Evolutionary conservation across 331 rosid genomes (phyloP).

Genomic region (Stylosanthes scabra): DNA sequence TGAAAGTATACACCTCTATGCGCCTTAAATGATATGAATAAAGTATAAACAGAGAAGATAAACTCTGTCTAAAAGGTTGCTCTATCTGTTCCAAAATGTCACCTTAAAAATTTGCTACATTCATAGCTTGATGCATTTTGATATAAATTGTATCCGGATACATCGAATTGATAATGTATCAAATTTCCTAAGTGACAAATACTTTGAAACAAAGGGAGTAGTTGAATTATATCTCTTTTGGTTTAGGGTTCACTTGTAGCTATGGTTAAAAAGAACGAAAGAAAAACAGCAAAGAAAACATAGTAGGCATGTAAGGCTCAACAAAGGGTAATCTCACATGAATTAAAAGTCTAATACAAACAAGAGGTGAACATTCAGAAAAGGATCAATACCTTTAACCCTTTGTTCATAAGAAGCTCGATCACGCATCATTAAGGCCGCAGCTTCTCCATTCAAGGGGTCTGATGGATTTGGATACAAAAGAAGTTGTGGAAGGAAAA

Average conservation of each 20-base stretch:
- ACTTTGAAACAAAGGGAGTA: too few species aligned
- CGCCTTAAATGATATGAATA: not conserved
- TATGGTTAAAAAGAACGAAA: conserved; percentile 13
- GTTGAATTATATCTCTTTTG: conserved; percentile 1
- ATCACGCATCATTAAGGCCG: conserved; percentile 82
- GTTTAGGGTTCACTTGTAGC: conserved; percentile 22
- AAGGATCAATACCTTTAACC: conserved; percentile 70
- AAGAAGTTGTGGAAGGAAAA: conserved; percentile 84
- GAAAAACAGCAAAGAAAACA: not conserved
- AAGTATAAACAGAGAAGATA: conserved; percentile 8
- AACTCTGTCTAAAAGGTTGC: too few species aligned
- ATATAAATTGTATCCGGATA: too few species aligned
- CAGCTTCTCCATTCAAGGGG: conserved; percentile 90
- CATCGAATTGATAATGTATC: too few species aligned
- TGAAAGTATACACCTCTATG: too few species aligned
- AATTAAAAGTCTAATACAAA: not conserved
- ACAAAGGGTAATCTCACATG: not conserved
- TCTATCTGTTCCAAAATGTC: too few species aligned
- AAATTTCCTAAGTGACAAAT: too few species aligned
- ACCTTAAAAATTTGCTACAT: not conserved
- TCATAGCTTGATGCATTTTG: too few species aligned
- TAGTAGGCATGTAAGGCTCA: conserved; percentile 2
- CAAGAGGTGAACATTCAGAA: conserved; percentile 23
- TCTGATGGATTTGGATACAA: conserved; percentile 90
- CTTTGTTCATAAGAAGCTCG: conserved; percentile 73